Evolutionary conservation across 495 filamentous ascomycete genomes (phyloP), one percentile per base, ranked within the genome.

Genomic region (Neurospora sp.): DNA sequence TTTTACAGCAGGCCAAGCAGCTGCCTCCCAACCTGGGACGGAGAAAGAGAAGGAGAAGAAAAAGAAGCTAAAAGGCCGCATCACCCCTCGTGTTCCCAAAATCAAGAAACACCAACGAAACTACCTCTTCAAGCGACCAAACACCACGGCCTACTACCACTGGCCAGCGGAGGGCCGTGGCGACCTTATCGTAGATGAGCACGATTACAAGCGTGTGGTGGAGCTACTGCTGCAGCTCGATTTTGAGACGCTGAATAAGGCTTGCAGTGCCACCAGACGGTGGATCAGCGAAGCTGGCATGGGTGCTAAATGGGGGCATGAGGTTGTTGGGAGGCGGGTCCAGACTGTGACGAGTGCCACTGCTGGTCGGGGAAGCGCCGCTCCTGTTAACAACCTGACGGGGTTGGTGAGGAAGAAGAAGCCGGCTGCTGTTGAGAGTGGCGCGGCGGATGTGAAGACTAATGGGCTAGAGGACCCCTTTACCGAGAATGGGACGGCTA

Each of bases 191-290:
- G 84, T 97, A 9, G 85, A 85, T 44, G 90, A 93, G 42, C 85
- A 85, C 70, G 88, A 89, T 46, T 99, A 97, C 82, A 90, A 92
- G 73, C 86, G 88, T 11, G 88, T 90, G n/a, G 88, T 89, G 72
- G 91, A 96, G 75, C 82, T 93, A 41, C 84, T 99, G 1, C 87
- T 97, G n/a, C 88, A 91, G 35, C 87, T 94, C 16, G 93, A 98
- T 79, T 98, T 98, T 81, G 89, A 89, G 12, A 90, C 89, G 42
- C 75, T 90, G 35, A 85, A 89, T 3, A 86, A 91, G n/a, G 91
- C 93, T 6, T 82, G 82, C 16, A 82, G 84, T 31, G 93, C 92
- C 77, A 94, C 93, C 11, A 83, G 81, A 71, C 87, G 89, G 48
- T 98, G 94, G 91, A 85, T 92, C 27, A 87, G 88, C 68, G 79